Percentiles rank a stretch among this genome's conserved stretches.
phyloP scores from a whole-genome alignment of 257 asterid species.

The Nicotiana benthamiana region DNA sequence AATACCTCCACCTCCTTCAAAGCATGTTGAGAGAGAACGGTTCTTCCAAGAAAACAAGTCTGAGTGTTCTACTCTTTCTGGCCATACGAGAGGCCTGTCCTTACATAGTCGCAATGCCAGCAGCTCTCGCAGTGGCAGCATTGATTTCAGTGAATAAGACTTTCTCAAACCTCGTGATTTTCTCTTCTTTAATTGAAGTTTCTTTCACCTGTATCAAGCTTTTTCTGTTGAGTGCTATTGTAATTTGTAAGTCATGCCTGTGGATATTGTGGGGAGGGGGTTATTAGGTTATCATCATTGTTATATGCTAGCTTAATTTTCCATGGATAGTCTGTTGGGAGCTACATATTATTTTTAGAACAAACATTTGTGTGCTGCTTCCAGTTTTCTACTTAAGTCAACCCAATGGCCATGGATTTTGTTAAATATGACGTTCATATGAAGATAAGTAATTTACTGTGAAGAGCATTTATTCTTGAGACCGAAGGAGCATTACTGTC shows the following conservation, averaged over 20 bases:
- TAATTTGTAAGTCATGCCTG: neutral
- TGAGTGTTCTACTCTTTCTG: slow-evolving; percentile 43
- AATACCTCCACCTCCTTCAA: slow-evolving; percentile 95
- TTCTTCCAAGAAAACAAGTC: slow-evolving; percentile 68
- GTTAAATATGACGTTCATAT: too few species aligned
- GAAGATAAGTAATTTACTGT: too few species aligned
- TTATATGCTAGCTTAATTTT: neutral
- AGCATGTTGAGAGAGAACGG: slow-evolving; percentile 76
- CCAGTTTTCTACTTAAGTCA: neutral
- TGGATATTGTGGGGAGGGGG: neutral
- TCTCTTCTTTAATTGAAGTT: neutral
- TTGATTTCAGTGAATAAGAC: slow-evolving; percentile 58
- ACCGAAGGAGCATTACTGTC: too few species aligned
- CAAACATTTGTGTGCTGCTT: neutral
- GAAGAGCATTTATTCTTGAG: too few species aligned
- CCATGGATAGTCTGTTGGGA: neutral
- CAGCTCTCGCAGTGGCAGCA: slow-evolving; percentile 69
- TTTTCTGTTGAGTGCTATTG: neutral
- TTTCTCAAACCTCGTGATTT: neutral
- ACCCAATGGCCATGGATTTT: neutral
- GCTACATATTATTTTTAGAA: neutral
- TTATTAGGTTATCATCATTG: neutral
- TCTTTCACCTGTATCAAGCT: neutral
- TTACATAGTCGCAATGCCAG: slow-evolving; percentile 73
- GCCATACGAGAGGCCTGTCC: slow-evolving; percentile 63